Percentiles rank a stretch among this genome's conserved stretches.
These are phyloP conservation scores for Penicillium olsonii DNA, from an alignment of 2,329 filamentous ascomycete genomes.

Conservation along the genomic window DNA sequence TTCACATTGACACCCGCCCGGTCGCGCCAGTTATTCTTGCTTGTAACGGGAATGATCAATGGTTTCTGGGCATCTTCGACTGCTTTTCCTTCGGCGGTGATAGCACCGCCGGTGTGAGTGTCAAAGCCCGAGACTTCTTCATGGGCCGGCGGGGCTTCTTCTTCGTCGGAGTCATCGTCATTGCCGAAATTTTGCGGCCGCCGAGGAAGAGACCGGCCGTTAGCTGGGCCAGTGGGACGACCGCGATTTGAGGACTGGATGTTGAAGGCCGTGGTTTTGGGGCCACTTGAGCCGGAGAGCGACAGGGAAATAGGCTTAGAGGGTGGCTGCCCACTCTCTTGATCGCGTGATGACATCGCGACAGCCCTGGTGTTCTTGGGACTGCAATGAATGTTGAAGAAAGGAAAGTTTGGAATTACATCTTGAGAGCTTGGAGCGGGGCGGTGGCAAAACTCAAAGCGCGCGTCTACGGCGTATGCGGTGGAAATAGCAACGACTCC, in stretches of 20 bases:
- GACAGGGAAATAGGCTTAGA: constrained; percentile 46
- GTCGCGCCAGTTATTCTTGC: constrained; percentile 73
- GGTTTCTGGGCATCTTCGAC: constrained; percentile 55
- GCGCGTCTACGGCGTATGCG: too few species aligned
- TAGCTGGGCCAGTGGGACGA: constrained; percentile 20
- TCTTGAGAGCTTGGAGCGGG: constrained; percentile 11
- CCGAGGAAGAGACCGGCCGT: constrained; percentile 27
- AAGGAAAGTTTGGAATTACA: constrained; percentile 10
- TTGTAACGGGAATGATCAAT: constrained; percentile 77
- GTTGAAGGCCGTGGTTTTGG: constrained; percentile 38
- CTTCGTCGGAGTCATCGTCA: constrained; percentile 57
- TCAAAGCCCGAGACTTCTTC: constrained; percentile 60
- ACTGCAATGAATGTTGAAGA: neutral
- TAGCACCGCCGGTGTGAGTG: constrained; percentile 41
- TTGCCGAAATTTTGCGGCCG: constrained; percentile 35
- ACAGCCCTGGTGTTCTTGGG: neutral
- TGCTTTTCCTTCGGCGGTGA: constrained; percentile 39
- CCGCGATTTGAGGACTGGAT: constrained; percentile 28
- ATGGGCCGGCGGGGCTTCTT: constrained; percentile 31
- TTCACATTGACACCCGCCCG: constrained; percentile 49
- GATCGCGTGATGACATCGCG: constrained; percentile 22
- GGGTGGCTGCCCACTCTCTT: neutral
- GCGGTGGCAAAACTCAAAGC: constrained; percentile 27
- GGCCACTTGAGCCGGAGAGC: constrained; percentile 36
- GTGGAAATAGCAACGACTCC: too few species aligned